Evolutionary conservation across 164 flowering plant species (phyloP).

Genomic region (Tinospora cordifolia): DNA sequence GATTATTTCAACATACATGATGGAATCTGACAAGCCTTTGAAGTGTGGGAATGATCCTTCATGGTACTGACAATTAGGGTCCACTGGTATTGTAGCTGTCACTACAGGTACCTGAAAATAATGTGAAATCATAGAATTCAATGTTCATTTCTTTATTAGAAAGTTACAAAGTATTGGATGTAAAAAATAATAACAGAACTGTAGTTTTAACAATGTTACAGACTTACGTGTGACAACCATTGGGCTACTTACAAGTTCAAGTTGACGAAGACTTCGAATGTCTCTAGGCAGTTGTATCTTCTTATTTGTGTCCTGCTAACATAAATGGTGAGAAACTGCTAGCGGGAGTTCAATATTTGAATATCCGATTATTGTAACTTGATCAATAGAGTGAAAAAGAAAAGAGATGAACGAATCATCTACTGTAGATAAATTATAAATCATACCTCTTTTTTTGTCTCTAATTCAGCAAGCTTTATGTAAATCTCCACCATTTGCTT

Average conservation of each 20-base stretch:
- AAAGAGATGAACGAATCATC: neutral
- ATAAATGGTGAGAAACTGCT: slow-evolving; percentile 14
- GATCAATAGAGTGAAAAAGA: neutral
- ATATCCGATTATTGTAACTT: neutral
- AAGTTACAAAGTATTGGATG: neutral
- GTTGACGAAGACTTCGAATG: slow-evolving; percentile 66
- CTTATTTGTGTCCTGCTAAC: slow-evolving; percentile 68
- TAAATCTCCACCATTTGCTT: slow-evolving; percentile 93
- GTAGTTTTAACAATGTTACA: neutral
- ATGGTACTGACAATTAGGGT: slow-evolving; percentile 66
- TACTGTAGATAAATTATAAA: slow-evolving; percentile 10
- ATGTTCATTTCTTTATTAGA: neutral
- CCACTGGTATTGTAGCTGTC: slow-evolving; percentile 79
- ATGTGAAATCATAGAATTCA: neutral
- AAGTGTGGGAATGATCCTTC: slow-evolving; percentile 93
- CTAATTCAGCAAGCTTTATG: slow-evolving; percentile 93
- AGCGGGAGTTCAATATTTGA: neutral
- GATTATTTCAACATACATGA: slow-evolving; percentile 45
- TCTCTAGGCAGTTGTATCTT: slow-evolving; percentile 72
- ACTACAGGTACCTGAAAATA: slow-evolving; percentile 81
- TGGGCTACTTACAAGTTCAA: slow-evolving; percentile 72
- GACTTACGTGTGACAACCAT: neutral
- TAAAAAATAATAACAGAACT: neutral
- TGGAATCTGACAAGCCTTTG: slow-evolving; percentile 76
- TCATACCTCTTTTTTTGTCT: slow-evolving; percentile 82